Base-by-base conservation (phyloP, 495 filamentous ascomycete species). In the Talaromyces wortmannii region DNA sequence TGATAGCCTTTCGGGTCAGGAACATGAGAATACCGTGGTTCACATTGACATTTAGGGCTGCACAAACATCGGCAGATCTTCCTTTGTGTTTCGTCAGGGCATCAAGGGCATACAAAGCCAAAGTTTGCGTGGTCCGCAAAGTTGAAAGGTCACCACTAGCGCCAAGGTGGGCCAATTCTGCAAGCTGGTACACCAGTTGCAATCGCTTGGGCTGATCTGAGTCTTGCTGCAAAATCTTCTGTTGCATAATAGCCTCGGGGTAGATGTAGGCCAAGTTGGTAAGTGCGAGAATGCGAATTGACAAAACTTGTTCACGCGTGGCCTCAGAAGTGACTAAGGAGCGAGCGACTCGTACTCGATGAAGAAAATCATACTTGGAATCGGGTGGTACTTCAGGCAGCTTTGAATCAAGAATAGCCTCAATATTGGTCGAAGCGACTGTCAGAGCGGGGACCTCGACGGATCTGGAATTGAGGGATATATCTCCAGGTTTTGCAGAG, bases 1-100 rank as follows among this genome's bases (percentile, higher is more conserved):
- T 89, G 53, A 96, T 88, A 10, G 89, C 86, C 65, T 92, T 96
- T 48, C 92, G 84, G 32, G 96, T 84, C 55, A 95, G 78, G 64
- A 97, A 97, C 64, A 96, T 85, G n/a, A 99, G 79, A 13, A 97
- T 85, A 12, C 95, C 95, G 60, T 99, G 95, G 63, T 92, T 97
- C 52, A 96, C 91, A 67, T 94, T 94, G 54, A 91, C 87, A 63
- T 87, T 92, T 18, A 99, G 73, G 31, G 92, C 92, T 50, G 89
- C 80, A 57, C 88, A 84, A 13, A 97, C 86, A 59, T 99, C 95
- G 15, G 80, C 65, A 17, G 87, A 78, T 62, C 89, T 94, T 54
- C 74, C 64, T 57, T 90, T 88, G 55, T 92, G 87, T 61, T 87
- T 86, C 10, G 86, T 79, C 44, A 97, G 77, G 7, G 89, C 87